Evolutionary conservation across 1,139 yeast species (phyloP).

Genomic region (Blastobotrys petasosporus): DNA sequence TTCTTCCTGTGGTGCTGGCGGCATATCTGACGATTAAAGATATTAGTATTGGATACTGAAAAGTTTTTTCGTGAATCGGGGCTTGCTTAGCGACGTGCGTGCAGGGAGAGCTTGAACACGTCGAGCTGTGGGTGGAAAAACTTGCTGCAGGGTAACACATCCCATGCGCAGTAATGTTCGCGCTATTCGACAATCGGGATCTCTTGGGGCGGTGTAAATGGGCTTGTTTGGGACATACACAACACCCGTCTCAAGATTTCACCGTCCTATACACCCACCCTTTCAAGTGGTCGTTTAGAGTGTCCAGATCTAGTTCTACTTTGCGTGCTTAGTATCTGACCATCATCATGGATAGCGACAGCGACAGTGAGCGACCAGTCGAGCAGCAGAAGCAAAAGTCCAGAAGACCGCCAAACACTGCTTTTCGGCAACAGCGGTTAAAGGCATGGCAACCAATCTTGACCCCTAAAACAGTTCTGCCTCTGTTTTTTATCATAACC

Average conservation of each 20-base stretch:
- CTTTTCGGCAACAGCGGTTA: conserved; percentile 43
- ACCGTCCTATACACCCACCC: too few relatives aligned
- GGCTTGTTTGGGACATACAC: too few relatives aligned
- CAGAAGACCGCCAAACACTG: conserved; percentile 39
- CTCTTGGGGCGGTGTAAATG: too few relatives aligned
- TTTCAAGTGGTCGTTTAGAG: too few relatives aligned
- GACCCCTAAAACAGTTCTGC: conserved; percentile 86
- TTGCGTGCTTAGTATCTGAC: not conserved
- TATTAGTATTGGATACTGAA: not conserved
- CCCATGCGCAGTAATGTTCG: not conserved
- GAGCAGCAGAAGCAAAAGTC: conserved; percentile 31
- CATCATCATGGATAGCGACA: conserved; percentile 33
- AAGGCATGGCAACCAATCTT: conserved; percentile 67
- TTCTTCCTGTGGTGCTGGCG: conserved; percentile 18
- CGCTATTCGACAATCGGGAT: too few relatives aligned
- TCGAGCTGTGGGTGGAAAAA: too few relatives aligned
- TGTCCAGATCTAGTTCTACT: too few relatives aligned
- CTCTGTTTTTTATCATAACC: conserved; percentile 68
- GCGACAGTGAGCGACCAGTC: conserved; percentile 30
- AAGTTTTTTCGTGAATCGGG: not conserved
- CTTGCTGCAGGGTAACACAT: too few relatives aligned
- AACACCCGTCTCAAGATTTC: too few relatives aligned
- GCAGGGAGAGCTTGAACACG: too few relatives aligned
- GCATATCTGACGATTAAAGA: not conserved
- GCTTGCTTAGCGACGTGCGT: too few relatives aligned